These are phyloP conservation scores for Pseudognaphalium luteoalbum DNA, from an alignment of 129 eudicot species.

Conservation along the genomic window DNA sequence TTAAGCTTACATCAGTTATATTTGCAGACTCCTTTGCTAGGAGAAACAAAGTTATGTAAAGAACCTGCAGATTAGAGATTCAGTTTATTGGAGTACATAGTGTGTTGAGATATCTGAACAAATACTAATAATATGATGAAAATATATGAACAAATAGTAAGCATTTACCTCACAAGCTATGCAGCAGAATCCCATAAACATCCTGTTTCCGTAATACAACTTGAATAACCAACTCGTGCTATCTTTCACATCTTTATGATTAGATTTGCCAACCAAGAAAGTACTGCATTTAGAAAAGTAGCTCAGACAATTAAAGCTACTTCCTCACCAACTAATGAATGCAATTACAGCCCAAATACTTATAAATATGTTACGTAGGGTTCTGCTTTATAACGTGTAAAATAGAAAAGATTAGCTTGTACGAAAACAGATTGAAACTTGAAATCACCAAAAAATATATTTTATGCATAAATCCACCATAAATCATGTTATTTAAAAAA, in stretches of 20 bases:
- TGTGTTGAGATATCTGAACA: not conserved
- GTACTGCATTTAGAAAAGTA: constrained; percentile 57
- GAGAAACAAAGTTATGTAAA: constrained; percentile 82
- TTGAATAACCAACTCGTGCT: constrained; percentile 91
- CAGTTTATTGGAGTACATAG: constrained; percentile 18
- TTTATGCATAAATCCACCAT: constrained; percentile 10
- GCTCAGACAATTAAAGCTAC: constrained; percentile 4
- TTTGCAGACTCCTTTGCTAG: constrained; percentile 71
- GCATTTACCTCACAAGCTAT: constrained; percentile 85
- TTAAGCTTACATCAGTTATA: constrained; percentile 58
- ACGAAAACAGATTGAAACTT: not conserved
- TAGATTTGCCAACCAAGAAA: constrained; percentile 85
- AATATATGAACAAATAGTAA: not conserved
- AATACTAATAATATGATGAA: not conserved
- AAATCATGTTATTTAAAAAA: not conserved
- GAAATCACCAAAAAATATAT: not conserved
- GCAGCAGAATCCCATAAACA: constrained; percentile 91
- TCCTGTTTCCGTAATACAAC: constrained; percentile 79
- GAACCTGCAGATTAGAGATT: constrained; percentile 53
- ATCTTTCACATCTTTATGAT: constrained; percentile 96
- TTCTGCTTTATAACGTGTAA: not conserved
- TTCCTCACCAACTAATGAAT: not conserved
- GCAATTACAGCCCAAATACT: not conserved
- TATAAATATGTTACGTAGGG: not conserved
- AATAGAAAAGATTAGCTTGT: not conserved